Conservation (phyloP, 2,329 filamentous ascomycete genomes). For the Fusarium agapanthi region DNA sequence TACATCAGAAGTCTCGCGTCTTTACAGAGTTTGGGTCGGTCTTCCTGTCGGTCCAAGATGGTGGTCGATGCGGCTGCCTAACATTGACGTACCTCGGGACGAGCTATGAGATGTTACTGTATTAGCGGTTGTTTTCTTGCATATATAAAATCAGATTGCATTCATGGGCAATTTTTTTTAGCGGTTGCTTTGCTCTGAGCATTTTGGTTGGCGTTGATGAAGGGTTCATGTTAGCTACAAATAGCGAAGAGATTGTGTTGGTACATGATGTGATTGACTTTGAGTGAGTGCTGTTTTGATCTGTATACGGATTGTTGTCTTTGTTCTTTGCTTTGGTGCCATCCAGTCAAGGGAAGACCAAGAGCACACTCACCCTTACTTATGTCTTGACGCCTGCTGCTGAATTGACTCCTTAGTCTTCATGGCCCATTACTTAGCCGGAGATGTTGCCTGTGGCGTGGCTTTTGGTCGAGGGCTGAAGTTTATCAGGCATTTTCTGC, state of each 20-base stretch:
- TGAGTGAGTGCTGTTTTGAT: not conserved
- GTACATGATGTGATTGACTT: not conserved
- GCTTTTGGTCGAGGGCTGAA: not conserved
- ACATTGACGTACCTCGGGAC: constrained; percentile 53
- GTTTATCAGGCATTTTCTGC: not conserved
- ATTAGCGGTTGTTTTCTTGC: not conserved
- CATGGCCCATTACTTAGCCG: not conserved
- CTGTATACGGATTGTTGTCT: not conserved
- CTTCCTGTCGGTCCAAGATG: constrained; percentile 59
- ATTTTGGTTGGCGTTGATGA: constrained; percentile 21
- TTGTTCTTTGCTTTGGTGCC: not conserved
- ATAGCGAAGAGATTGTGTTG: constrained; percentile 5
- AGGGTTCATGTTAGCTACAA: not conserved
- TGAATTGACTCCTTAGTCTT: not conserved
- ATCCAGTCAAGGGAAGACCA: not conserved
- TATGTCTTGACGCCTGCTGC: not conserved
- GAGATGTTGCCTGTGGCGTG: not conserved
- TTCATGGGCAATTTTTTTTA: not conserved
- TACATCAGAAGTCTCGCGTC: constrained; percentile 54
- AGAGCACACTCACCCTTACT: too few species aligned
- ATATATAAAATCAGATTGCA: constrained; percentile 4
- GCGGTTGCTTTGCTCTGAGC: constrained; percentile 5
- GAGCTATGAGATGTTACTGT: constrained; percentile 55
- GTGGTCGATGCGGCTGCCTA: constrained; percentile 58
- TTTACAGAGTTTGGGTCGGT: constrained; percentile 62